Evolutionary conservation across 371 early-diverging fungal genomes (phyloP).

Genomic region (Batkoa obscura): DNA sequence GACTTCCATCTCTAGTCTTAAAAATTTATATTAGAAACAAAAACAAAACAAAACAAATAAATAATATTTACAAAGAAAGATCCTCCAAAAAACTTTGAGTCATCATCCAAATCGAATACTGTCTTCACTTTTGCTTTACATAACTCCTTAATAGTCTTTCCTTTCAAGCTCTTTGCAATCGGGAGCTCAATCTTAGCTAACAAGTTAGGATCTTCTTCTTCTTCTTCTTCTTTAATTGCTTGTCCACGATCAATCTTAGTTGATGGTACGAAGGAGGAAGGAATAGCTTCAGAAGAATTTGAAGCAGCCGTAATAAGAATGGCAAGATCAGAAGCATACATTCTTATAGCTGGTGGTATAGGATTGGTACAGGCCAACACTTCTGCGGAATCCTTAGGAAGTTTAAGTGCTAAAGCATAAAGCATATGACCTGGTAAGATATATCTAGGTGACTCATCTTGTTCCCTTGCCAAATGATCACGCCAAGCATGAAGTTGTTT

Average conservation of each 20-base stretch:
- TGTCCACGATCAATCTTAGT: neutral
- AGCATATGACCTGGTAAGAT: conserved; percentile 85
- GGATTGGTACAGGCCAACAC: conserved; percentile 67
- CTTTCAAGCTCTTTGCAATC: neutral
- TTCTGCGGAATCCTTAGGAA: conserved; percentile 50
- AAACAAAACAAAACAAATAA: neutral
- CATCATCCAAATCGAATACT: neutral
- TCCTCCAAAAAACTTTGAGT: neutral
- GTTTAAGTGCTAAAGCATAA: conserved; percentile 42
- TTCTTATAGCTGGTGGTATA: conserved; percentile 62
- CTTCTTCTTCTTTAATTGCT: neutral
- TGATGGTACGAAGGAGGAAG: neutral
- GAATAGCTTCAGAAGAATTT: neutral
- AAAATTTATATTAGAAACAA: too few relatives aligned
- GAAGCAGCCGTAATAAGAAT: neutral
- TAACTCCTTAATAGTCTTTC: neutral
- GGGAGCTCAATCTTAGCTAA: neutral
- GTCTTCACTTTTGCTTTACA: neutral
- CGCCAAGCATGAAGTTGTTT: conserved; percentile 82
- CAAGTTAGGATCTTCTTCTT: neutral
- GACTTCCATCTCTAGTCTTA: too few relatives aligned
- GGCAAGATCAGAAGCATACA: conserved; percentile 63
- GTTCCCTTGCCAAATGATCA: conserved; percentile 69
- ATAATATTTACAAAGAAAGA: neutral
- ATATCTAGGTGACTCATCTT: conserved; percentile 76